Evolutionary conservation across 225 moss, liverwort and hornwort genomes (phyloP).

Genomic region (Physcomitrellopsis africana): DNA sequence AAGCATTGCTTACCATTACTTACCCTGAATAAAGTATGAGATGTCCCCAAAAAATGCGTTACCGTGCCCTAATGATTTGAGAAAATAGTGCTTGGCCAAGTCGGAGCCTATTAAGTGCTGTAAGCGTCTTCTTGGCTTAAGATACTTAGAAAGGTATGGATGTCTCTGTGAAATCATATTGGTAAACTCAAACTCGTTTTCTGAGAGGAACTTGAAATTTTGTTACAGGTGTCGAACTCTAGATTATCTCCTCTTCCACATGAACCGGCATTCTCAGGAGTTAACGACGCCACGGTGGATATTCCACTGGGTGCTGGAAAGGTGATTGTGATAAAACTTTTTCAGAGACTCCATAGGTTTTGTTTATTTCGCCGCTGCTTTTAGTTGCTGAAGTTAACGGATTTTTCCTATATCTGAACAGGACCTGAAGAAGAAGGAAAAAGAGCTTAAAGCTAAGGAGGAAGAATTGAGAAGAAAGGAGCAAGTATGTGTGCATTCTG

Average conservation of each 20-base stretch:
- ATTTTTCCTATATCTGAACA: conserved; percentile 33
- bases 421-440: conserved; percentile 92
- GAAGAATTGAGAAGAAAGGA: conserved; percentile 85
- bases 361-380: neutral
- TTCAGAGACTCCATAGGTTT: neutral
- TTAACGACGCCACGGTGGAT: conserved; percentile 89
- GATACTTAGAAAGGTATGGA: neutral
- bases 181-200: conserved; percentile 1
- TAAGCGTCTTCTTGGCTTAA: neutral
- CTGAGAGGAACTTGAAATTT: conserved; percentile 48
- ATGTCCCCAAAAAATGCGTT: too few species aligned
- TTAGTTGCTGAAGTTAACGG: conserved; percentile 13
- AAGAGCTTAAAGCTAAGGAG: conserved; percentile 78
- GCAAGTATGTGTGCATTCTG: conserved; percentile 54
- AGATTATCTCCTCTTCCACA: conserved; percentile 89
- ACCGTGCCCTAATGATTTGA: too few species aligned
- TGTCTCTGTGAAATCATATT: conserved; percentile 5
- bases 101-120: conserved; percentile 7
- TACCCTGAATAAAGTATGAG: too few species aligned
- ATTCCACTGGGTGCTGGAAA: conserved; percentile 89
- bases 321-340: conserved; percentile 47
- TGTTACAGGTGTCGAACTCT: conserved; percentile 71
- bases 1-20: too few species aligned
- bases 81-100: neutral
- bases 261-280: conserved; percentile 76